Conservation (phyloP, 441 rosid genomes). For the Populus trichocarpa region DNA sequence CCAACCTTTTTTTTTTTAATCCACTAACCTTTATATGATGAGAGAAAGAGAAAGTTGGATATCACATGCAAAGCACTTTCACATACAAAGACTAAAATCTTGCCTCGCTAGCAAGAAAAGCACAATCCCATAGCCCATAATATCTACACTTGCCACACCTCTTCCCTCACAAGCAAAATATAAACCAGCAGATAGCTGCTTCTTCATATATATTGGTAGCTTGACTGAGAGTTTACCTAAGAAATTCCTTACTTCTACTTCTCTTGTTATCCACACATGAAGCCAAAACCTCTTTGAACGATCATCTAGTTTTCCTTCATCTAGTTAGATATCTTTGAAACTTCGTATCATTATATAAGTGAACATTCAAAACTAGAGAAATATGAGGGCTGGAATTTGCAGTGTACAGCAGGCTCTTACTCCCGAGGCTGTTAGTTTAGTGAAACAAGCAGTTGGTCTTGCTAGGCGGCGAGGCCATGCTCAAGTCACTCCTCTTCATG, state of each 20-base stretch:
- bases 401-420: conserved; percentile 54
- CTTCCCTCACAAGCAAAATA: conserved; percentile 6
- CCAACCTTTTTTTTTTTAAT: conserved; percentile 24
- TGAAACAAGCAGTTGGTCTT: conserved; percentile 57
- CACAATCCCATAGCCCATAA: conserved; percentile 33
- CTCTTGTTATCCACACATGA: conserved; percentile 6
- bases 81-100: conserved; percentile 28
- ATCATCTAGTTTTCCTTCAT: neutral
- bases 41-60: conserved; percentile 24
- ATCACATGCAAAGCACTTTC: conserved; percentile 70
- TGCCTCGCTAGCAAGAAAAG: conserved; percentile 60
- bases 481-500: conserved; percentile 78
- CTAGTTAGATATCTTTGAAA: neutral
- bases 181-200: conserved; percentile 4
- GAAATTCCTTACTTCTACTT: neutral
- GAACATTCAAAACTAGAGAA: neutral
- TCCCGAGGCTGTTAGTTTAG: conserved; percentile 43
- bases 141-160: conserved; percentile 13
- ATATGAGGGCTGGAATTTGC: conserved; percentile 65
- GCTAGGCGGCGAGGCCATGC: conserved; percentile 71
- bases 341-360: neutral
- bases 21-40: conserved; percentile 28
- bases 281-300: neutral
- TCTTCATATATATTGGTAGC: neutral
- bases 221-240: neutral